Evolutionary conservation across 2,329 filamentous ascomycete species (phyloP).

Genomic region (Colletotrichum lindemuthianum): DNA sequence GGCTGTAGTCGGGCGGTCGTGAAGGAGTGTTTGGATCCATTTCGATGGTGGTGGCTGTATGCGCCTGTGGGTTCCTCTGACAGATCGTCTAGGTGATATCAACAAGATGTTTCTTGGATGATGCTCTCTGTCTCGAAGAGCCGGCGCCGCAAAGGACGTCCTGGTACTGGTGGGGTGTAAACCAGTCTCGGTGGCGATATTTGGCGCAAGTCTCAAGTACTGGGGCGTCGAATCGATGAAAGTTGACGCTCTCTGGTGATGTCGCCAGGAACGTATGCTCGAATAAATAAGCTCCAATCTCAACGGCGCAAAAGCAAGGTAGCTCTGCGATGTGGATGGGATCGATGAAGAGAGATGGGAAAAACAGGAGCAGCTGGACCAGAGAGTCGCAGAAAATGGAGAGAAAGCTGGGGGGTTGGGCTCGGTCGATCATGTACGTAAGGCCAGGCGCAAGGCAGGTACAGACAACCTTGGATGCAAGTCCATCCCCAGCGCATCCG

Average conservation of each 20-base stretch:
- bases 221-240: conserved; percentile 3
- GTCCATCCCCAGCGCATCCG: conserved; percentile 27
- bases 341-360: conserved; percentile 2
- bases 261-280: no score
- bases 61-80: conserved; percentile 7
- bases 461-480: background rate
- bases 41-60: background rate
- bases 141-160: conserved; percentile 24
- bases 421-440: background rate
- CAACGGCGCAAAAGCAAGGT: no score
- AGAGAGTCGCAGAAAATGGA: background rate
- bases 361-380: background rate
- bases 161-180: conserved; percentile 6
- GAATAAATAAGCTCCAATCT: no score
- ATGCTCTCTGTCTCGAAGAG: conserved; percentile 21
- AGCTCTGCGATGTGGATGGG: conserved; percentile 5
- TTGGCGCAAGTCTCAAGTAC: background rate
- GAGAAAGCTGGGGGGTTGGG: conserved; percentile 6
- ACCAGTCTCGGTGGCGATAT: background rate
- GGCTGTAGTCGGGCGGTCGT: conserved; percentile 66
- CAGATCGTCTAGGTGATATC: no score
- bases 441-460: no score
- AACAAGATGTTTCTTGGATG: conserved; percentile 8
- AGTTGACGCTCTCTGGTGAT: conserved; percentile 1
- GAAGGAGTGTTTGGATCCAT: conserved; percentile 65